phyloP scores from a whole-genome alignment of 495 filamentous ascomycete genomes.

The Xylaria bambusicola region DNA sequence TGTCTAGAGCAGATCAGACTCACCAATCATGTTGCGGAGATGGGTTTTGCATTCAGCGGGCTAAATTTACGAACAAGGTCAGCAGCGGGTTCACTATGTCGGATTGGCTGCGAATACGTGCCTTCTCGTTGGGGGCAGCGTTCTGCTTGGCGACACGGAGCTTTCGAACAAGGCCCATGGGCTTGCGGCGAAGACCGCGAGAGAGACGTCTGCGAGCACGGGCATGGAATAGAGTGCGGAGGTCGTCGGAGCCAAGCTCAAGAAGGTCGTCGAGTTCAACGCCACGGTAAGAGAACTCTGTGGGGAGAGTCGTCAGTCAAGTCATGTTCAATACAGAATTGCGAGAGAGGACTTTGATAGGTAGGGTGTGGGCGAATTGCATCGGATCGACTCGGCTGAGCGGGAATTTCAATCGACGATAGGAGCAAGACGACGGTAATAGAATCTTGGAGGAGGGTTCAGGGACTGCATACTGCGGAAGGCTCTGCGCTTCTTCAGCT shows the following conservation, averaged over 20 bases:
- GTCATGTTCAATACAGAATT: too few species aligned
- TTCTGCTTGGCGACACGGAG: conserved; percentile 99
- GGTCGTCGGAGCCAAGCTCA: conserved; percentile 96
- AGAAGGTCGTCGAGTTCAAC: conserved; percentile 97
- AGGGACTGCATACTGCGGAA: conserved; percentile 66
- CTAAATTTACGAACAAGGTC: conserved; percentile 1
- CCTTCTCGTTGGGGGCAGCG: conserved; percentile 98
- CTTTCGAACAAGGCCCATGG: conserved; percentile 99
- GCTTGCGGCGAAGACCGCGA: conserved; percentile 98
- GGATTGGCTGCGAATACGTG: too few species aligned
- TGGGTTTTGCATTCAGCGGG: conserved; percentile 96
- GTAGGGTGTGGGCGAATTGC: too few species aligned
- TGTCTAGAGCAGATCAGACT: neutral
- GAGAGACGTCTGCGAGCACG: conserved; percentile 98
- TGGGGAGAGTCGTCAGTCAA: too few species aligned
- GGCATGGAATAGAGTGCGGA: conserved; percentile 98
- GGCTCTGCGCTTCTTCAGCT: conserved; percentile 98
- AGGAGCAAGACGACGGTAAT: too few species aligned
- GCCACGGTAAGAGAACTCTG: conserved; percentile 95
- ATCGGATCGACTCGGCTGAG: neutral
- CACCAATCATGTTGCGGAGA: conserved; percentile 93
- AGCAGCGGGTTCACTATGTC: too few species aligned
- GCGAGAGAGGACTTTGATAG: too few species aligned
- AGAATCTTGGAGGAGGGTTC: too few species aligned
- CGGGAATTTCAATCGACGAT: too few species aligned